phyloP scores from a whole-genome alignment of 2,329 filamentous ascomycete species.

The Arthrinium phaeospermum region DNA sequence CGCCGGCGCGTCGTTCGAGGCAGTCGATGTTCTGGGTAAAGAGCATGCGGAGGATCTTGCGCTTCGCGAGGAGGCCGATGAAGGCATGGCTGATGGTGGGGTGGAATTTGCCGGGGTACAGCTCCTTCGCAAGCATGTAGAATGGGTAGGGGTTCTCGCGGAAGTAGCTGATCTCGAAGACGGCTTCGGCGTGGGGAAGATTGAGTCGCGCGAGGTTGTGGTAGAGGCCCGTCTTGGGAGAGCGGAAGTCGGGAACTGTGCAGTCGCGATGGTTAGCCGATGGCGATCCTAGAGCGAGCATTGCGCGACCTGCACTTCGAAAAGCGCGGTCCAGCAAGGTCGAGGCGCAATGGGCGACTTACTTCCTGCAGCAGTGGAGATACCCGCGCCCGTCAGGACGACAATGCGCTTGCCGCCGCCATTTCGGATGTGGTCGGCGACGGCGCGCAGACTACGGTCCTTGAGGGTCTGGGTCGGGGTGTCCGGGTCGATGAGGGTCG shows the following conservation, averaged over 20 bases:
- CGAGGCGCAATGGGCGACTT: slow-evolving; percentile 32
- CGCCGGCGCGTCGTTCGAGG: slow-evolving; percentile 84
- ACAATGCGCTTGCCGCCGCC: slow-evolving; percentile 74
- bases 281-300: slow-evolving; percentile 10
- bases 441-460: slow-evolving; percentile 70
- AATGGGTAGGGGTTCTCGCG: slow-evolving; percentile 83
- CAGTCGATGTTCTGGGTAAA: slow-evolving; percentile 99
- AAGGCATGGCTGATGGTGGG: slow-evolving; percentile 93
- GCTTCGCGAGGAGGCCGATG: slow-evolving; percentile 79
- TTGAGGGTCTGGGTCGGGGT: slow-evolving; percentile 69
- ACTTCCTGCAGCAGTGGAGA: slow-evolving; percentile 76
- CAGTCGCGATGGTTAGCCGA: slow-evolving; percentile 34
- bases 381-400: slow-evolving; percentile 90
- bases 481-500: slow-evolving; percentile 67
- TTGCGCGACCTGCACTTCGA: neutral
- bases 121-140: slow-evolving; percentile 88
- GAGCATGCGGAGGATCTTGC: slow-evolving; percentile 79
- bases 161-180: slow-evolving; percentile 94
- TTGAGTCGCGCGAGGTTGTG: slow-evolving; percentile 87
- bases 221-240: slow-evolving; percentile 91
- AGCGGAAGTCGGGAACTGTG: slow-evolving; percentile 90
- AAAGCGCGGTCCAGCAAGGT: neutral
- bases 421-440: slow-evolving; percentile 81
- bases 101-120: slow-evolving; percentile 87
- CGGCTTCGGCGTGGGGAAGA: slow-evolving; percentile 86